Evolutionary conservation across 1,284 basidiomycete genomes (phyloP).

Genomic region (Athelia sp.): DNA sequence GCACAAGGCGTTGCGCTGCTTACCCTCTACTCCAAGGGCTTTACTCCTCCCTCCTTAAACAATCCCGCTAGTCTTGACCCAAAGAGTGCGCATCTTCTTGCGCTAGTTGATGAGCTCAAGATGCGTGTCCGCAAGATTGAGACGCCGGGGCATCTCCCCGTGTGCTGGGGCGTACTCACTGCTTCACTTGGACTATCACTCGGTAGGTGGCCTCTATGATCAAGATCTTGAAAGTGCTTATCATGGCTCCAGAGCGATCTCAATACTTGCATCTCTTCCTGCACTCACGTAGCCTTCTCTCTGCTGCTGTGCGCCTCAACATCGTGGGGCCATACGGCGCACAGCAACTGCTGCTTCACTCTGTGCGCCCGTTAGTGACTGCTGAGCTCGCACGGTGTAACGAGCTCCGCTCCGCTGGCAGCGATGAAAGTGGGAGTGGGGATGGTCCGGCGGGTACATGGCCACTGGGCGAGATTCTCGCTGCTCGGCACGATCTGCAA

Average conservation of each 20-base stretch:
- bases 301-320: conserved; percentile 89
- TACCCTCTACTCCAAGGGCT: conserved; percentile 82
- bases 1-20: conserved; percentile 93
- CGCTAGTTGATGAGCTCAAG: conserved; percentile 66
- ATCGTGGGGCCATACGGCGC: conserved; percentile 90
- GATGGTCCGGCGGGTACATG: conserved; percentile 84
- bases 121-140: conserved; percentile 57
- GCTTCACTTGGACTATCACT: conserved; percentile 44
- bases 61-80: conserved; percentile 7
- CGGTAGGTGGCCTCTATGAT: no score
- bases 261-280: conserved; percentile 90
- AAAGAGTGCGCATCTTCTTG: conserved; percentile 15
- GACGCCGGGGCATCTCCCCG: conserved; percentile 77
- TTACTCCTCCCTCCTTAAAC: conserved; percentile 46
- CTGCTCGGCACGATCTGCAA: conserved; percentile 87
- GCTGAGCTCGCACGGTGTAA: conserved; percentile 41
- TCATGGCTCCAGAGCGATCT: conserved; percentile 49
- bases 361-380: conserved; percentile 62
- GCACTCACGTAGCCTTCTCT: conserved; percentile 85
- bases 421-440: conserved; percentile 32
- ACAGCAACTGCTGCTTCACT: conserved; percentile 81
- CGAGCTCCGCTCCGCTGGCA: conserved; percentile 37
- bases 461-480: conserved; percentile 94
- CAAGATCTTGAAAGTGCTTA: no score
- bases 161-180: conserved; percentile 87